Evolutionary conservation across 345 rosid genomes (phyloP), one percentile per base, ranked within the genome.

Genomic region (Rhizophora apiculata): DNA sequence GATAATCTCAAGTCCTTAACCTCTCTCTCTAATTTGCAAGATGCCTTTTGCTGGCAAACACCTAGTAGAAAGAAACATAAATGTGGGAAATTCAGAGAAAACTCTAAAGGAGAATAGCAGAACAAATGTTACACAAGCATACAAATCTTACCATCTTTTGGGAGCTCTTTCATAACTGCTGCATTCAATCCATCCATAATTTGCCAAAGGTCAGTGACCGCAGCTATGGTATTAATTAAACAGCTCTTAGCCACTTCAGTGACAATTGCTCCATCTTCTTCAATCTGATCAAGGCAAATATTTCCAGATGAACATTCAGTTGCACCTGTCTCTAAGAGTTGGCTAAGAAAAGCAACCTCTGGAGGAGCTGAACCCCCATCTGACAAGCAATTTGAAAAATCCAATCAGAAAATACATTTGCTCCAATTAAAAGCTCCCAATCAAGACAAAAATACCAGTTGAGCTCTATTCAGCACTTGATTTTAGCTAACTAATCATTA

Each of bases 321-420:
- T 22, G 96, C 99, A 80, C 96, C 96, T 27, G 91, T 86, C 78
- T 88, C 92, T 18, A 75, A 74, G 21, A 95, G 91, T 53, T 96
- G 88, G 72, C 86, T 76, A 65, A 85, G 87, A 66, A 92, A 89
- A 72, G 81, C 86, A 59, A 85, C 89, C 80, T 86, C 82, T 4
- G 71, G 68, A 57, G 79, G 66, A 55, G 85, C 70, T 46, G 83
- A 71, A 59, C 69, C 72, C 70, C 70, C 90, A 69, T 75, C 99
- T 92, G 85, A 54, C 58, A 59, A 75, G 62, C 58, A 78, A 77
- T 72, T 74, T 55, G 51, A 69, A 68, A 65, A 24, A 63, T n/a
- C 43, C 29, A 62, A 70, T 81, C 76, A 83, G 72, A 60, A 79
- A 73, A 54, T 39, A 24, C 30, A 64, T 63, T 57, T 34, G 49